A percentile compares a stretch with the other conserved stretches of the same genome.
These are phyloP conservation scores for Plasmodium vivax DNA, from an alignment of 169 alveolate species.

Conservation along the genomic window DNA sequence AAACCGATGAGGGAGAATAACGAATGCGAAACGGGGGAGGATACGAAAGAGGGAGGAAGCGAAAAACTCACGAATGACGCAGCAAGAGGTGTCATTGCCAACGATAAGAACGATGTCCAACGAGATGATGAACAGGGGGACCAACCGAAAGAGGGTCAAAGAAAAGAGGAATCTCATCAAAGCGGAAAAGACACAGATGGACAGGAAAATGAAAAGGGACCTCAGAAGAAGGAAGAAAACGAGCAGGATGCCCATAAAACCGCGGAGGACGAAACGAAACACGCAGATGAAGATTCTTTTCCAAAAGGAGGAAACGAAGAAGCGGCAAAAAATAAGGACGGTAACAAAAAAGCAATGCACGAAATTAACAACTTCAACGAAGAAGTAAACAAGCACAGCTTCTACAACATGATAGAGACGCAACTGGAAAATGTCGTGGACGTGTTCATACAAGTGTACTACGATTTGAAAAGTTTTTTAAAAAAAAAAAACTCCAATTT, in stretches of 20 bases:
- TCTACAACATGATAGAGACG: slow-evolving; percentile 26
- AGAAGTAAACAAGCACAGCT: slow-evolving; percentile 25
- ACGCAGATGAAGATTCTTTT: not conserved
- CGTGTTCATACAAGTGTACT: slow-evolving; percentile 53
- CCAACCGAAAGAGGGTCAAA: not conserved
- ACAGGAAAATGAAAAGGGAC: not conserved
- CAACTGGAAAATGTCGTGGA: slow-evolving; percentile 43
- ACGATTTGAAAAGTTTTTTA: slow-evolving; percentile 30
- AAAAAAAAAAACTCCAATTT: slow-evolving; percentile 2
- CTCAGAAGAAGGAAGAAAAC: not conserved
- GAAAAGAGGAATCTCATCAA: not conserved
- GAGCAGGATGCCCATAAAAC: not conserved
- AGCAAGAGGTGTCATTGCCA: not conserved
- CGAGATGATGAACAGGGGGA: not conserved
- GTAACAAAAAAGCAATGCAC: not conserved
- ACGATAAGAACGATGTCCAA: not conserved
- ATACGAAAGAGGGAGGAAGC: not conserved
- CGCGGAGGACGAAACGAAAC: not conserved
- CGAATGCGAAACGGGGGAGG: not conserved
- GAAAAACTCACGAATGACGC: not conserved
- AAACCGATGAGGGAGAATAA: not conserved
- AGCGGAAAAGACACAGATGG: not conserved
- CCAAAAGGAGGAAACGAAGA: not conserved
- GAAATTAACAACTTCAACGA: not conserved
- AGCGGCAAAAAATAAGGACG: not conserved